phyloP scores from a whole-genome alignment of 129 eudicot species.

The Tagetes patula region DNA sequence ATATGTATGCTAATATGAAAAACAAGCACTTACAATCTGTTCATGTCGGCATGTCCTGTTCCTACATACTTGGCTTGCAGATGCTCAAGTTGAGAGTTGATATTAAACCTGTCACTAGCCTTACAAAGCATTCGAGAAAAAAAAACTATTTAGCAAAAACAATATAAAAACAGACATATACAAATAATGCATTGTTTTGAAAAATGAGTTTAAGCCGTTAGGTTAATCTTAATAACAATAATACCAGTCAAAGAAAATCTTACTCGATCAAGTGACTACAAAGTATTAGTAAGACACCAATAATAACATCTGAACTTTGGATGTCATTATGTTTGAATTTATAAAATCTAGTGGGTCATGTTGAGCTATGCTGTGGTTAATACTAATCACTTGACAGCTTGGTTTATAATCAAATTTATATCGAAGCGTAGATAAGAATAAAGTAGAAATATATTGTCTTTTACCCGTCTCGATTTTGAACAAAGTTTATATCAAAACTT shows the following conservation, averaged over 20 bases:
- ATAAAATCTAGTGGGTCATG: neutral
- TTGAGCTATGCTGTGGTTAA: too few relatives aligned
- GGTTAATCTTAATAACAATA: too few relatives aligned
- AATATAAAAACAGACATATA: neutral
- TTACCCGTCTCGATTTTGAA: neutral
- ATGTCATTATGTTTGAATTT: neutral
- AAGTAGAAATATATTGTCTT: too few relatives aligned
- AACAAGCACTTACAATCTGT: conserved; percentile 15
- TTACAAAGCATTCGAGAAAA: conserved; percentile 27
- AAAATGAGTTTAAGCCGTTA: too few relatives aligned
- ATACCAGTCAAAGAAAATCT: too few relatives aligned
- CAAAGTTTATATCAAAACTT: neutral
- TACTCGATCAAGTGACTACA: too few relatives aligned
- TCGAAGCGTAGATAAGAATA: too few relatives aligned
- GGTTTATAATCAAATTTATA: too few relatives aligned
- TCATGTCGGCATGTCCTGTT: conserved; percentile 88
- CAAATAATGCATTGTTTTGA: neutral
- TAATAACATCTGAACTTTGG: neutral
- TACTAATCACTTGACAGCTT: neutral
- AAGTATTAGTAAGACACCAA: too few relatives aligned
- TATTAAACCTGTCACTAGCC: conserved; percentile 96
- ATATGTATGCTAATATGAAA: neutral
- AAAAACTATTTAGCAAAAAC: neutral
- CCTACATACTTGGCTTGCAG: conserved; percentile 96
- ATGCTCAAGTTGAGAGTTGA: conserved; percentile 93